Percentiles rank a stretch among this genome's conserved stretches.
phyloP scores from a whole-genome alignment of 192 early-diverging fungal species.

The Coemansia sp. region DNA sequence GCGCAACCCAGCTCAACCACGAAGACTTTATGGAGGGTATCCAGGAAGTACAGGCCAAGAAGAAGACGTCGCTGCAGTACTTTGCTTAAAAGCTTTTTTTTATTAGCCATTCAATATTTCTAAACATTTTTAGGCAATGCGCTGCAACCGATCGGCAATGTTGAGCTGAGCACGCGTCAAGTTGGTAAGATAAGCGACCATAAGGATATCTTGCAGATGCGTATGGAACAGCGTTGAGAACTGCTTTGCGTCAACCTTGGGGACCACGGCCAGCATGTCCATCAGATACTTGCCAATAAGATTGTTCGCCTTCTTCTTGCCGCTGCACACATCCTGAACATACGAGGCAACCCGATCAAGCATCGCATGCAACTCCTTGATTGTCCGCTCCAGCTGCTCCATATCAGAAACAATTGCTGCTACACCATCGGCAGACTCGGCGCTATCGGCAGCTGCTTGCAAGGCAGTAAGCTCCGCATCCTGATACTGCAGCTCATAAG shows the following conservation, averaged over 20 bases:
- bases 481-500: slow-evolving; percentile 85
- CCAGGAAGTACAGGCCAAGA: slow-evolving; percentile 98
- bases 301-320: slow-evolving; percentile 58
- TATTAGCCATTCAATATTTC: background rate
- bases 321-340: slow-evolving; percentile 56
- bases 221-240: slow-evolving; percentile 93
- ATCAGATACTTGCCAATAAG: slow-evolving; percentile 88
- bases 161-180: slow-evolving; percentile 93
- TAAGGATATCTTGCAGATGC: slow-evolving; percentile 92
- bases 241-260: slow-evolving; percentile 75
- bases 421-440: slow-evolving; percentile 49
- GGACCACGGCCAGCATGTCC: slow-evolving; percentile 89
- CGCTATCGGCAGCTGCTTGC: slow-evolving; percentile 38
- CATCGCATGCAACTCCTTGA: slow-evolving; percentile 78
- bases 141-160: slow-evolving; percentile 87
- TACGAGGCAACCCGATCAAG: slow-evolving; percentile 77
- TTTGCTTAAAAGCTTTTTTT: slow-evolving; percentile 61
- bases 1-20: slow-evolving; percentile 81
- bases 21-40: slow-evolving; percentile 99
- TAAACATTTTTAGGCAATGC: slow-evolving; percentile 56
- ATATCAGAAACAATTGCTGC: slow-evolving; percentile 78
- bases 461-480: slow-evolving; percentile 84
- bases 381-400: slow-evolving; percentile 81
- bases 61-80: slow-evolving; percentile 93
- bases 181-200: slow-evolving; percentile 94